Evolutionary conservation across 441 rosid species (phyloP).

Genomic region (Erysimum pusillum): DNA sequence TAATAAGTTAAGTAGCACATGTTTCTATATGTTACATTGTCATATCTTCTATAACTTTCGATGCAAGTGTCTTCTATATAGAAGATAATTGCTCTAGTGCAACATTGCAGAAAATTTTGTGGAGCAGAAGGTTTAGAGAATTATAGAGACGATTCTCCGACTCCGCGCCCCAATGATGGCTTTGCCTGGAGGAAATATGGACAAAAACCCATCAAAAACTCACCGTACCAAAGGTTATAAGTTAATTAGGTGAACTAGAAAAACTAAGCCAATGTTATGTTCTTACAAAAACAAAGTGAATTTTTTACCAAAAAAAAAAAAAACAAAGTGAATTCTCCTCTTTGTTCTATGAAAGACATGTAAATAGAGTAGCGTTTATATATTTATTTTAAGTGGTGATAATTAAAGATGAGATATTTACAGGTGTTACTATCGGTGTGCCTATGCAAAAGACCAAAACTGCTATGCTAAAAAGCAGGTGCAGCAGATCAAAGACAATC

Average conservation of each 20-base stretch:
- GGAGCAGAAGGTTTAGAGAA: not conserved
- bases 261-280: not conserved
- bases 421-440: constrained; percentile 37
- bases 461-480: constrained; percentile 39
- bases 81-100: not conserved
- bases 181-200: constrained; percentile 42
- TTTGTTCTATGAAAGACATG: not conserved
- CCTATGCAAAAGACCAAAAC: constrained; percentile 32
- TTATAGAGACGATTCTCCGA: constrained; percentile 16
- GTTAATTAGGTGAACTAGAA: not conserved
- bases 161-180: not conserved
- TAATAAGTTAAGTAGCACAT: not conserved
- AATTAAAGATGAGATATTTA: too few species aligned
- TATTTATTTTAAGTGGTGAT: too few species aligned
- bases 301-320: not conserved
- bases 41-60: not conserved
- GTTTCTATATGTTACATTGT: not conserved
- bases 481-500: constrained; percentile 40
- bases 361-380: too few species aligned
- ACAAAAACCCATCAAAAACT: constrained; percentile 31
- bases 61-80: not conserved
- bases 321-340: not conserved
- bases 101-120: not conserved
- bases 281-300: not conserved
- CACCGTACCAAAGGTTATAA: constrained; percentile 11